phyloP scores from a whole-genome alignment of 495 filamentous ascomycete genomes.

The Talaromyces liani region DNA sequence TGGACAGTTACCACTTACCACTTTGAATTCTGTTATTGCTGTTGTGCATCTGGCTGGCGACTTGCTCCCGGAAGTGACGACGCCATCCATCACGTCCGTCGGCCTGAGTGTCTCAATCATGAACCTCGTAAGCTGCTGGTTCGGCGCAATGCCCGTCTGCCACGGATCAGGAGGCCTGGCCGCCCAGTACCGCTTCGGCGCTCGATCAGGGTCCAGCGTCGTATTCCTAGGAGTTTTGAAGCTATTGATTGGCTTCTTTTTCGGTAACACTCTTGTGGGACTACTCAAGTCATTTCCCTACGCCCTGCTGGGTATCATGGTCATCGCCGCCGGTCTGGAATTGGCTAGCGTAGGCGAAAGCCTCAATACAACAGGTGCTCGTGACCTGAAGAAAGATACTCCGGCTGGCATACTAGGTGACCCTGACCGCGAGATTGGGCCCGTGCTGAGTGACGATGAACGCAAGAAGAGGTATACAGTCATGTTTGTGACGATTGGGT shows the following conservation, averaged over 20 bases:
- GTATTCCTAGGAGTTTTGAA: constrained; percentile 74
- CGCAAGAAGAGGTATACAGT: constrained; percentile 68
- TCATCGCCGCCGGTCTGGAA: constrained; percentile 81
- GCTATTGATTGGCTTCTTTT: constrained; percentile 63
- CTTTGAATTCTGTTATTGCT: constrained; percentile 85
- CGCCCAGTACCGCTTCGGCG: constrained; percentile 83
- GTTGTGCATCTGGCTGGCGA: constrained; percentile 67
- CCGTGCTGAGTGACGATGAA: constrained; percentile 49
- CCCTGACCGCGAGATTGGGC: constrained; percentile 27
- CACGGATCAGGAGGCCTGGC: constrained; percentile 89
- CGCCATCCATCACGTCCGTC: constrained; percentile 62
- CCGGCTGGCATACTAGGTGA: constrained; percentile 26
- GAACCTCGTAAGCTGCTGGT: constrained; percentile 82
- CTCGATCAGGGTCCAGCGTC: constrained; percentile 75
- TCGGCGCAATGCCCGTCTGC: constrained; percentile 92
- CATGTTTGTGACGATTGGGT: constrained; percentile 79
- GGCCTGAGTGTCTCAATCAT: constrained; percentile 74
- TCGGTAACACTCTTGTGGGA: constrained; percentile 59
- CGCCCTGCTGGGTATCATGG: constrained; percentile 74
- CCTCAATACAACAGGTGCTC: constrained; percentile 60
- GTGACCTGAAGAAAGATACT: constrained; percentile 42
- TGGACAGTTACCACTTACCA: constrained; percentile 83
- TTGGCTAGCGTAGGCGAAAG: constrained; percentile 75
- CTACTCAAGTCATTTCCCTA: constrained; percentile 64
- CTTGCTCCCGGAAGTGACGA: constrained; percentile 58